Conservation (phyloP, 495 filamentous ascomycete genomes). For the Acidomyces sp. region DNA sequence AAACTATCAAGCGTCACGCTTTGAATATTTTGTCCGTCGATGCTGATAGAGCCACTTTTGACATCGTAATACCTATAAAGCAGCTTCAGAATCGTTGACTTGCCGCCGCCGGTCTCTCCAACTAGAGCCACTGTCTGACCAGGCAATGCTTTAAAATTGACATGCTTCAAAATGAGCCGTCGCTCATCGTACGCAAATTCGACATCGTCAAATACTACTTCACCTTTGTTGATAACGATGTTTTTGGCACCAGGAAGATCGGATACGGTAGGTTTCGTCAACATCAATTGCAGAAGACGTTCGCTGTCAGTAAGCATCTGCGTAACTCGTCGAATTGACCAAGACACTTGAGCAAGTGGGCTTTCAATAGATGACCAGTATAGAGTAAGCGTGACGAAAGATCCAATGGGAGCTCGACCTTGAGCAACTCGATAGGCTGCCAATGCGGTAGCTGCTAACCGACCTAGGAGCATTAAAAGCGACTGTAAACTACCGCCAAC, state of each 20-base stretch:
- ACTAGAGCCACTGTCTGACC: conserved; percentile 63
- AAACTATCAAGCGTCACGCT: conserved; percentile 55
- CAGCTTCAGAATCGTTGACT: conserved; percentile 63
- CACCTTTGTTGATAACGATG: conserved; percentile 44
- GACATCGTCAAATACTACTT: conserved; percentile 52
- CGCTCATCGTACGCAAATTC: conserved; percentile 59
- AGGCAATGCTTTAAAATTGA: conserved; percentile 41
- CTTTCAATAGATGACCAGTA: conserved; percentile 47
- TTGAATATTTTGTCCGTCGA: conserved; percentile 62
- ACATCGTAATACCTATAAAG: conserved; percentile 58
- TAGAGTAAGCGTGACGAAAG: conserved; percentile 54
- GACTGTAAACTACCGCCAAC: conserved; percentile 38
- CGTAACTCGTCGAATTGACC: conserved; percentile 40
- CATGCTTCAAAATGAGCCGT: conserved; percentile 49
- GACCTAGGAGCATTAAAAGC: conserved; percentile 47
- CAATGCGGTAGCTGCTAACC: conserved; percentile 51
- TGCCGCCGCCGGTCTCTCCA: conserved; percentile 64
- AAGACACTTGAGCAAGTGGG: conserved; percentile 52
- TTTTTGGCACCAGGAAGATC: conserved; percentile 42
- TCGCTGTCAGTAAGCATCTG: conserved; percentile 57
- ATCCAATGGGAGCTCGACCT: conserved; percentile 45
- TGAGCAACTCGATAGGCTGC: conserved; percentile 52
- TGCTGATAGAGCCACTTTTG: conserved; percentile 46
- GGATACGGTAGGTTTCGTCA: conserved; percentile 48
- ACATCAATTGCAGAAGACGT: conserved; percentile 55